Evolutionary conservation across 2,329 filamentous ascomycete species (phyloP), one percentile per base, ranked within the genome.

Genomic region (Aspergillaceae sp.): DNA sequence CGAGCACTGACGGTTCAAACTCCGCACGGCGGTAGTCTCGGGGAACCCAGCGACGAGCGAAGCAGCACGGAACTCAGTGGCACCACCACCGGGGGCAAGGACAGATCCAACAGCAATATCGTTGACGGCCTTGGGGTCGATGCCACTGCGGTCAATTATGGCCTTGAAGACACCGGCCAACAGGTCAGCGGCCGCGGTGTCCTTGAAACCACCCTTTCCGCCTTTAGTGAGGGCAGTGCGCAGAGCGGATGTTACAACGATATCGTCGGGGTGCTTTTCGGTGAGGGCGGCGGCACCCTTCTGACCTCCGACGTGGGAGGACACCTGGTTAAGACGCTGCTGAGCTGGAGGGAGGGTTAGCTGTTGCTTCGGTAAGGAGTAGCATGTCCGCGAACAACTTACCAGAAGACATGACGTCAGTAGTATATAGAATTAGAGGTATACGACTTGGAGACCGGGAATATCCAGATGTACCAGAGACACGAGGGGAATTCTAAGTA

Each of bases 21-120:
- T 82, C 72, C 86, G 88, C 48, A 94, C 86, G n/a, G 89, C 85
- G 4, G 89, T 80, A 11, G 80, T 77, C 59, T 86, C 85, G 38
- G 92, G 87, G 75, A 97, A 94, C 40, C 92, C 92, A 42, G 92
- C 92, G 5, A 88, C 87, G 47, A 97, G 77, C 45, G 84, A 84
- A 33, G 92, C 92, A 49, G 89, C 92, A 55, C 92, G 85, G 82
- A 95, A 96, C 74, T 97, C 92, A 41, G 92, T 97, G 26, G 92
- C 92, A 56, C 91, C 92, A 57, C 89, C 92, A 51, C 92, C 92
- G 32, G 91, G 91, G 11, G 91, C 82, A 42, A 98, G 82, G 29
- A 98, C 92, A 46, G 84, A 85, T 55, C 92, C 92, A 48, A 97
- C 90, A 44, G 85, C 85, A 55, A 98, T 84, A 65, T 98, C 92